phyloP scores from a whole-genome alignment of 2,329 filamentous ascomycete species.

The Ophiosphaerella herpotricha region DNA sequence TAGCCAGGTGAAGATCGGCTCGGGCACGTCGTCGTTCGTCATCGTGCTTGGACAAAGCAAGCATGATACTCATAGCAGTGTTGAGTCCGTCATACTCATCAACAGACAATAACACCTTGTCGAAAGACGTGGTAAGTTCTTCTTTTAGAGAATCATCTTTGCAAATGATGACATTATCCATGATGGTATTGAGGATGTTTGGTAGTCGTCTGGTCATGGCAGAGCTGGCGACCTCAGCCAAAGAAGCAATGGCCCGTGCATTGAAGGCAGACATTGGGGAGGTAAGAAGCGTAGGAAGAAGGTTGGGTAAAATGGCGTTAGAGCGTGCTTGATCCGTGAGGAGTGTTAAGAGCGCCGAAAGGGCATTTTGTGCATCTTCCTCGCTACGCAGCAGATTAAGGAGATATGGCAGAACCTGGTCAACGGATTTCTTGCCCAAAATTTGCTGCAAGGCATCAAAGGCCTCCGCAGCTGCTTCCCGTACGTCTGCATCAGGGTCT shows the following conservation, averaged over 20 bases:
- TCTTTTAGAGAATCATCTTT: slow-evolving; percentile 73
- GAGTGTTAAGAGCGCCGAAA: slow-evolving; percentile 89
- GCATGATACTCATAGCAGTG: slow-evolving; percentile 90
- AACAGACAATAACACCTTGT: slow-evolving; percentile 87
- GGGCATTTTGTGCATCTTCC: slow-evolving; percentile 84
- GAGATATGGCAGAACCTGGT: slow-evolving; percentile 91
- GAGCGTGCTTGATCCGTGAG: slow-evolving; percentile 92
- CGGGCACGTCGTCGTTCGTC: slow-evolving; percentile 83
- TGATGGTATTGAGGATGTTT: slow-evolving; percentile 87
- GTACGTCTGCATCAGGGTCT: slow-evolving; percentile 84
- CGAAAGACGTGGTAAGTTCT: slow-evolving; percentile 81
- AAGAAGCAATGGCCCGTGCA: slow-evolving; percentile 86
- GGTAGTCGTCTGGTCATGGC: slow-evolving; percentile 91
- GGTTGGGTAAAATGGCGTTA: slow-evolving; percentile 94
- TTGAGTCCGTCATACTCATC: slow-evolving; percentile 97
- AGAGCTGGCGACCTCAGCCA: slow-evolving; percentile 86
- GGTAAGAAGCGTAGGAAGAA: slow-evolving; percentile 89
- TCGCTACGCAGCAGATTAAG: slow-evolving; percentile 87
- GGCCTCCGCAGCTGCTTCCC: slow-evolving; percentile 94
- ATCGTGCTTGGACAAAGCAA: slow-evolving; percentile 86
- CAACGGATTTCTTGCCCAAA: slow-evolving; percentile 89
- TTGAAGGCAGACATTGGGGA: slow-evolving; percentile 94
- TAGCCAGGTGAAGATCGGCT: slow-evolving; percentile 78
- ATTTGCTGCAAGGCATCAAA: slow-evolving; percentile 95
- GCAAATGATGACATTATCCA: slow-evolving; percentile 85